These are phyloP conservation scores for Thalassiosira hispida DNA, from an alignment of 352 stramenopile species.

Conservation along the genomic window DNA sequence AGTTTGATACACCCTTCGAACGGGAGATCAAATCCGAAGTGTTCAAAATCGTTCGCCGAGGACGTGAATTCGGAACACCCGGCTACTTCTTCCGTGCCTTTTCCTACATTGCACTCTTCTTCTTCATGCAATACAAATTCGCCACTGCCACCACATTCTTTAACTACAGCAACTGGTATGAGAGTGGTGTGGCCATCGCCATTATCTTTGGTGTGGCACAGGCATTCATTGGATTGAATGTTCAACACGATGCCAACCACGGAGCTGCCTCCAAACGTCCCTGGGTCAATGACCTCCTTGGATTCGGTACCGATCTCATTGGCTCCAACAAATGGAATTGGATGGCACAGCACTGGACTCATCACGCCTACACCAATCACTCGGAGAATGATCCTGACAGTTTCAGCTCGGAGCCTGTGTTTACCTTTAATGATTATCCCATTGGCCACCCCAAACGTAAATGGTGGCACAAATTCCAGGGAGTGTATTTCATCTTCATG, in stretches of 20 bases:
- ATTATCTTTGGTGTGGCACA: slow-evolving; percentile 76
- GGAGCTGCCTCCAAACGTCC: slow-evolving; percentile 83
- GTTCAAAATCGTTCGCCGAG: slow-evolving; percentile 83
- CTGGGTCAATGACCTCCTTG: slow-evolving; percentile 84
- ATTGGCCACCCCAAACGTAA: slow-evolving; percentile 65
- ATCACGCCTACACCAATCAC: slow-evolving; percentile 85
- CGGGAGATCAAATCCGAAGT: slow-evolving; percentile 83
- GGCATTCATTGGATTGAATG: slow-evolving; percentile 86
- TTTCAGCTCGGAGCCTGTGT: slow-evolving; percentile 80
- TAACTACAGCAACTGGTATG: slow-evolving; percentile 31
- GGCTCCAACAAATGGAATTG: slow-evolving; percentile 86
- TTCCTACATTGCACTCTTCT: slow-evolving; percentile 79
- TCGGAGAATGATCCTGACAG: slow-evolving; percentile 78
- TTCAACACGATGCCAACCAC: slow-evolving; percentile 90
- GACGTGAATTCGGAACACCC: slow-evolving; percentile 79
- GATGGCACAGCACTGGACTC: slow-evolving; percentile 87
- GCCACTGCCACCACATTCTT: slow-evolving; percentile 62
- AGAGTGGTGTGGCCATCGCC: slow-evolving; percentile 56
- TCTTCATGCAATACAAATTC: slow-evolving; percentile 77
- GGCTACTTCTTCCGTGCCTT: slow-evolving; percentile 75
- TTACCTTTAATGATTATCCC: slow-evolving; percentile 85
- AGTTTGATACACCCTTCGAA: slow-evolving; percentile 83
- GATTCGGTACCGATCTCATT: slow-evolving; percentile 86
- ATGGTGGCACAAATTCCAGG: slow-evolving; percentile 79
- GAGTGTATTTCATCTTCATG: slow-evolving; percentile 72